A percentile compares a stretch with the other conserved stretches of the same genome.
Conservation (phyloP, 163 green algal genomes). For the Volvox carteri region DNA sequence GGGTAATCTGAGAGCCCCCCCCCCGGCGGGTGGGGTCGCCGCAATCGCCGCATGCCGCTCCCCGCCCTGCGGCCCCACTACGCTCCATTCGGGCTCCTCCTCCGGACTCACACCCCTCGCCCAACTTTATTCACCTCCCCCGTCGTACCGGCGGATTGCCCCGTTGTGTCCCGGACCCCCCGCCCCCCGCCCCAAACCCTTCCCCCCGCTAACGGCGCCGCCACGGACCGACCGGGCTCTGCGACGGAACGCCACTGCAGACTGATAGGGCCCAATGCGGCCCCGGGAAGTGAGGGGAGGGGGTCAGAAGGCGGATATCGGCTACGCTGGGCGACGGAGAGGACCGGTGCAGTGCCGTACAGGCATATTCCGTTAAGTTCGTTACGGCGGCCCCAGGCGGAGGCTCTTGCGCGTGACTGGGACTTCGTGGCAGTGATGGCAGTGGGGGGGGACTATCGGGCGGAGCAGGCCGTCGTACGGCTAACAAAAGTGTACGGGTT, state of each 20-base stretch:
- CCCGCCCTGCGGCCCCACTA: too few species aligned
- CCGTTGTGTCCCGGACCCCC: not conserved
- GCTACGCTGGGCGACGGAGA: not conserved
- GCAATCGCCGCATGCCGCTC: too few species aligned
- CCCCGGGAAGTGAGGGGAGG: not conserved
- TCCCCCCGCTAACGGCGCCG: not conserved
- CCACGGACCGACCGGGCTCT: not conserved
- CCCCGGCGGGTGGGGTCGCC: too few species aligned
- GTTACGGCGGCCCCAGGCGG: constrained; percentile 22
- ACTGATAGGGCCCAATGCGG: not conserved
- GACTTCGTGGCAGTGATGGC: constrained; percentile 21
- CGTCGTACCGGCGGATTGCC: too few species aligned
- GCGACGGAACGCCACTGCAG: too few species aligned
- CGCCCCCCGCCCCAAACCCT: not conserved
- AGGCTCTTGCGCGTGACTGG: not conserved
- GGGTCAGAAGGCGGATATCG: not conserved
- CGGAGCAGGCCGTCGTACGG: constrained; percentile 51
- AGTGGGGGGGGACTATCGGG: constrained; percentile 2
- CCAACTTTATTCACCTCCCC: too few species aligned
- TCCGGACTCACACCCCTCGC: too few species aligned
- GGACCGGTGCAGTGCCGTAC: not conserved
- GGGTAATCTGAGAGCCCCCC: too few species aligned
- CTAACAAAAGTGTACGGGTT: constrained; percentile 39
- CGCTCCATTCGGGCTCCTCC: too few species aligned
- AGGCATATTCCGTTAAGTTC: not conserved